Percentiles rank a stretch among this genome's conserved stretches.
These are phyloP conservation scores for Neofusicoccum parvum DNA, from an alignment of 2,329 filamentous ascomycete species.

Conservation along the genomic window DNA sequence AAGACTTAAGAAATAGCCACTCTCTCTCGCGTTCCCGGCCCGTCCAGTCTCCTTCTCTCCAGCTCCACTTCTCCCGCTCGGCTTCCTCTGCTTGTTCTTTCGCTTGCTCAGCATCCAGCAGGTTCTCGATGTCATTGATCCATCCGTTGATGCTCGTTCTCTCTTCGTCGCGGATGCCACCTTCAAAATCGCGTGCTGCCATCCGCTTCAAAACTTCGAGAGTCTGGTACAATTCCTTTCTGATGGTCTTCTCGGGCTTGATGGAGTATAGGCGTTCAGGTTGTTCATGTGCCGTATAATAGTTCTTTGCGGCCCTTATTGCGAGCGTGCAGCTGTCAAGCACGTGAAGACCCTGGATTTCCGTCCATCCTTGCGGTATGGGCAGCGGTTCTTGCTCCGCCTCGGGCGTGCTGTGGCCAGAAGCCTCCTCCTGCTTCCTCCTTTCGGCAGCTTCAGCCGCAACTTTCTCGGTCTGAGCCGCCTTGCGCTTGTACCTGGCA, in stretches of 20 bases:
- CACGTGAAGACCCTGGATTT: slow-evolving; percentile 88
- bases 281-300: slow-evolving; percentile 90
- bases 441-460: slow-evolving; percentile 37
- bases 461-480: slow-evolving; percentile 19
- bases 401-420: slow-evolving; percentile 28
- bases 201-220: slow-evolving; percentile 91
- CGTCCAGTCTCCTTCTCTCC: slow-evolving; percentile 73
- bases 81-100: slow-evolving; percentile 73
- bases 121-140: slow-evolving; percentile 75
- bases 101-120: slow-evolving; percentile 75
- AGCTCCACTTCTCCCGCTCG: slow-evolving; percentile 75
- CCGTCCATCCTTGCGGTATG: slow-evolving; percentile 67
- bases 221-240: slow-evolving; percentile 79
- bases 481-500: slow-evolving; percentile 13
- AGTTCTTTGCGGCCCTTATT: slow-evolving; percentile 93
- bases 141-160: slow-evolving; percentile 73
- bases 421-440: slow-evolving; percentile 33
- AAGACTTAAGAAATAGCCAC: slow-evolving; percentile 76
- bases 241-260: slow-evolving; percentile 82
- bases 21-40: slow-evolving; percentile 80
- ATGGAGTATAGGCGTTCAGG: slow-evolving; percentile 84
- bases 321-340: slow-evolving; percentile 91
- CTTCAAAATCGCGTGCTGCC: slow-evolving; percentile 82
- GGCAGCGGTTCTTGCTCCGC: slow-evolving; percentile 30
- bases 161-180: slow-evolving; percentile 79